Evolutionary conservation across 2,329 filamentous ascomycete species (phyloP).

Genomic region (Colletotrichum nymphaeae): DNA sequence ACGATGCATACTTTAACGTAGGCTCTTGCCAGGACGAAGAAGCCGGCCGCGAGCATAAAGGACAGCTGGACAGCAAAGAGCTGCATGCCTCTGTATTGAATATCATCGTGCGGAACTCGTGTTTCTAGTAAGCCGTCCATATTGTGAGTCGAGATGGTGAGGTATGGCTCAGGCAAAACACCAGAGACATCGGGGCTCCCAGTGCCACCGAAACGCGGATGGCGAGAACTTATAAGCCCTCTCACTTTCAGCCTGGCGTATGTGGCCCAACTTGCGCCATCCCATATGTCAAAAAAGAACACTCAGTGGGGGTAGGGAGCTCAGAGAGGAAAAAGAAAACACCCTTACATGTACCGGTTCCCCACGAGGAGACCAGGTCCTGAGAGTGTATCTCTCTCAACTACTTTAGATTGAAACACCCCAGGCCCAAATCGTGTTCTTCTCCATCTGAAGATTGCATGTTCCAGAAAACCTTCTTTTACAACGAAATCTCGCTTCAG

Average conservation of each 20-base stretch:
- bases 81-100: slow-evolving; percentile 28
- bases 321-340: slow-evolving; percentile 4
- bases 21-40: slow-evolving; percentile 53
- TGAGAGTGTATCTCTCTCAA: not conserved
- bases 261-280: not conserved
- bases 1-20: slow-evolving; percentile 57
- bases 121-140: slow-evolving; percentile 19
- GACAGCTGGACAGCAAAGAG: slow-evolving; percentile 39
- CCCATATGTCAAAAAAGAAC: slow-evolving; percentile 6
- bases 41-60: slow-evolving; percentile 49
- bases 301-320: not conserved
- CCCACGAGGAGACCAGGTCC: not conserved
- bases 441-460: not conserved
- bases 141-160: not conserved
- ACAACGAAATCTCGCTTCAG: not conserved
- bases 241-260: not conserved
- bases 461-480: not conserved
- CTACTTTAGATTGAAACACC: not conserved
- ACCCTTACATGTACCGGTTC: not conserved
- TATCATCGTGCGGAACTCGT: not conserved
- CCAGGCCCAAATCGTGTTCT: not conserved
- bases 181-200: not conserved
- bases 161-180: not conserved
- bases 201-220: not conserved
- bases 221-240: slow-evolving; percentile 3